Evolutionary conservation across 257 asterid species (phyloP).

Genomic region (Ilex aquifolium): DNA sequence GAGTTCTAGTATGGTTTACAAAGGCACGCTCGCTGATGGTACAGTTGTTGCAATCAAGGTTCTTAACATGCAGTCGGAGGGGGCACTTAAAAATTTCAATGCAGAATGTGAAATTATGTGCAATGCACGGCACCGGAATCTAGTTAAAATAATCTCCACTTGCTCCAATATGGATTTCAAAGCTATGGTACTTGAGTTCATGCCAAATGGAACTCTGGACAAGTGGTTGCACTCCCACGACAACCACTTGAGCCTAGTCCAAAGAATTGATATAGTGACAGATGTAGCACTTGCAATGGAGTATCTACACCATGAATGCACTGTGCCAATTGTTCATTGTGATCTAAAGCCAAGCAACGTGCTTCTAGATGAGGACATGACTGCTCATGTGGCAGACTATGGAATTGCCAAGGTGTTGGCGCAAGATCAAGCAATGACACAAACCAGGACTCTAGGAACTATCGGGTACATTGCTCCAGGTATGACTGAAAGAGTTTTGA

Average conservation of each 20-base stretch:
- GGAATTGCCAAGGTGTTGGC: slow-evolving; percentile 36
- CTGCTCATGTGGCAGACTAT: slow-evolving; percentile 43
- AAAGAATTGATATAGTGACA: slow-evolving; percentile 28
- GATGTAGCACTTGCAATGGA: slow-evolving; percentile 36
- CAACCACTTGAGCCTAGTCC: slow-evolving; percentile 14
- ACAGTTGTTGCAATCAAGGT: slow-evolving; percentile 31
- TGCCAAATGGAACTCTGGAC: slow-evolving; percentile 43
- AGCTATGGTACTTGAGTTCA: slow-evolving; percentile 35
- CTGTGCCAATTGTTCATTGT: slow-evolving; percentile 31
- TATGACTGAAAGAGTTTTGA: slow-evolving; percentile 3
- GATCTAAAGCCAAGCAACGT: slow-evolving; percentile 27
- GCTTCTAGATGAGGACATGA: slow-evolving; percentile 26
- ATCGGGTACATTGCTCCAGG: slow-evolving; percentile 52
- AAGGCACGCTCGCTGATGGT: slow-evolving; percentile 19
- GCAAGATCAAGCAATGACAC: slow-evolving; percentile 17
- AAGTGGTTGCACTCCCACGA: slow-evolving; percentile 20
- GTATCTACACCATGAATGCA: slow-evolving; percentile 38
- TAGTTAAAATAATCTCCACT: slow-evolving; percentile 32
- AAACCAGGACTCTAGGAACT: slow-evolving; percentile 38
- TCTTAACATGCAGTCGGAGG: slow-evolving; percentile 19
- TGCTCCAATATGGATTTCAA: slow-evolving; percentile 42
- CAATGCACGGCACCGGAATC: slow-evolving; percentile 34
- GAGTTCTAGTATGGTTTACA: slow-evolving; percentile 28
- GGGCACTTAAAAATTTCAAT: slow-evolving; percentile 21
- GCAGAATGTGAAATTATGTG: slow-evolving; percentile 36